These are phyloP conservation scores for Acarospora socialis DNA, from an alignment of 2,329 filamentous ascomycete species.

Conservation along the genomic window DNA sequence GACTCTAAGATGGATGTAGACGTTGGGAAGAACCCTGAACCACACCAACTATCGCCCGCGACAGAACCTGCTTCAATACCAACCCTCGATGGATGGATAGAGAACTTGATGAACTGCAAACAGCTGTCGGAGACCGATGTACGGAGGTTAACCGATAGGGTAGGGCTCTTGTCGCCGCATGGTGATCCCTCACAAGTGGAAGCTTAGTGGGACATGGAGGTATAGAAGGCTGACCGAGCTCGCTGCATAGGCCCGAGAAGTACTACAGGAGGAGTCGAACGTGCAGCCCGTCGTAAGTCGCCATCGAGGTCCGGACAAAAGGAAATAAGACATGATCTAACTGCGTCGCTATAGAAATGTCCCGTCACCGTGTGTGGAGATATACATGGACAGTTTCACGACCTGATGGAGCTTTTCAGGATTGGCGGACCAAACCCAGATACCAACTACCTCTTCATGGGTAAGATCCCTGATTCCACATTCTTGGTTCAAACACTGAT, in stretches of 20 bases:
- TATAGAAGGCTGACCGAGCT: slow-evolving; percentile 5
- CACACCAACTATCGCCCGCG: slow-evolving; percentile 58
- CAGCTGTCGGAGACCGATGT: slow-evolving; percentile 91
- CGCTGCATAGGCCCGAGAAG: slow-evolving; percentile 66
- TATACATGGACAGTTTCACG: slow-evolving; percentile 98
- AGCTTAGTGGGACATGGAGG: background rate
- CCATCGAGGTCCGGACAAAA: slow-evolving; percentile 9
- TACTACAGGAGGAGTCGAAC: slow-evolving; percentile 94
- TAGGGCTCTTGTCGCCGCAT: slow-evolving; percentile 30
- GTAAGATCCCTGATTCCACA: slow-evolving; percentile 35
- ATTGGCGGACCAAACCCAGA: slow-evolving; percentile 96
- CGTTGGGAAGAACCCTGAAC: slow-evolving; percentile 70
- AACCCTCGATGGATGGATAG: slow-evolving; percentile 95
- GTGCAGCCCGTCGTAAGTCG: slow-evolving; percentile 86
- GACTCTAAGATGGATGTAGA: slow-evolving; percentile 97
- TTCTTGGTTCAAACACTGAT: slow-evolving; percentile 13
- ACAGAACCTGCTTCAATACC: slow-evolving; percentile 80
- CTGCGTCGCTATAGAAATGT: slow-evolving; percentile 55
- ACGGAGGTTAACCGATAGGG: slow-evolving; percentile 94
- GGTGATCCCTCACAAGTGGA: background rate
- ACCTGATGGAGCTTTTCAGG: slow-evolving; percentile 98
- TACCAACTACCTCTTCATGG: slow-evolving; percentile 99
- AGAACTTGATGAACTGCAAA: slow-evolving; percentile 96
- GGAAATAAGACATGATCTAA: too few species aligned
- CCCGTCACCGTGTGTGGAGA: slow-evolving; percentile 97